A percentile compares a stretch with the other conserved stretches of the same genome.
Evolutionary conservation across 805 yeast species (phyloP).

Genomic region (Candida broadrunensis): DNA sequence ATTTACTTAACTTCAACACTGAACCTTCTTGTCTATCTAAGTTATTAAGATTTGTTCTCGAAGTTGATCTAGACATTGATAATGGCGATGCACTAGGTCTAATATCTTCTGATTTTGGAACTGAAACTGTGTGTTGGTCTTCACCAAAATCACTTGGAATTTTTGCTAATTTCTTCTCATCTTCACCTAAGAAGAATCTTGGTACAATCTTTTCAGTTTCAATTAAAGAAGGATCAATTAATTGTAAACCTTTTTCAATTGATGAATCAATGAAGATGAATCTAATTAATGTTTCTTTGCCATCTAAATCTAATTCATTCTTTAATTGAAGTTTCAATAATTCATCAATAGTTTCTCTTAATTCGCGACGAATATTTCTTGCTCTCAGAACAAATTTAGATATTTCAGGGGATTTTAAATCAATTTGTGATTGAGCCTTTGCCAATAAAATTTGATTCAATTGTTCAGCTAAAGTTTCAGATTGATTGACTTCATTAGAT

Average conservation of each 20-base stretch:
- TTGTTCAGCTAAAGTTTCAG: conserved; percentile 22
- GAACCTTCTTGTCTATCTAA: conserved; percentile 43
- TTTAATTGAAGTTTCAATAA: conserved; percentile 56
- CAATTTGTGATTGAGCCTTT: conserved; percentile 30
- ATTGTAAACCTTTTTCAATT: conserved; percentile 52
- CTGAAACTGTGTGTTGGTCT: conserved; percentile 1
- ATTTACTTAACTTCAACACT: conserved; percentile 31
- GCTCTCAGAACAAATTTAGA: conserved; percentile 23
- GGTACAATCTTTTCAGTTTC: conserved; percentile 10
- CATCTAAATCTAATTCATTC: conserved; percentile 57
- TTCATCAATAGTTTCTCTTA: conserved; percentile 40
- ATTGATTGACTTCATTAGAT: conserved; percentile 3
- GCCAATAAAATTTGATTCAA: conserved; percentile 27
- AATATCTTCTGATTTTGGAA: neutral
- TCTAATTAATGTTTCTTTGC: conserved; percentile 72
- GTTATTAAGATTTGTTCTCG: conserved; percentile 29
- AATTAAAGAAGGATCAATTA: conserved; percentile 34
- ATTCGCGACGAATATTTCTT: conserved; percentile 23
- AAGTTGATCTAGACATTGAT: conserved; percentile 20
- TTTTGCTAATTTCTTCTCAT: conserved; percentile 15
- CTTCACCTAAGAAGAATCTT: conserved; percentile 13
- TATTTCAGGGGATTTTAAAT: conserved; percentile 31
- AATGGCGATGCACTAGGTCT: conserved; percentile 9
- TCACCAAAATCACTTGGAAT: conserved; percentile 1
- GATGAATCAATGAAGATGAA: conserved; percentile 69